These are phyloP conservation scores for Hibiscus mutabilis DNA, from an alignment of 345 rosid species.

Conservation along the genomic window DNA sequence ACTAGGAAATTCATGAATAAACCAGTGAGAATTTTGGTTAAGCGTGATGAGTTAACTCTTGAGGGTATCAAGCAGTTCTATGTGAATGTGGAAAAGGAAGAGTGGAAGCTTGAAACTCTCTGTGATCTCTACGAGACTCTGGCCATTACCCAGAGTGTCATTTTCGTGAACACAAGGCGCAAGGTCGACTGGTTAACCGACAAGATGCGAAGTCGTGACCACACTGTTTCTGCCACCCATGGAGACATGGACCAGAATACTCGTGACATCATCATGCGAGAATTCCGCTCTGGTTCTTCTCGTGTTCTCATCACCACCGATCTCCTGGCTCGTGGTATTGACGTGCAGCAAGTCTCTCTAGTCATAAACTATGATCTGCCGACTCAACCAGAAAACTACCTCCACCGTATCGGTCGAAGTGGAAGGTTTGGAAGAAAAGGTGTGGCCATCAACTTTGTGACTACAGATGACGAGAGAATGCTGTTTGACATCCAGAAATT, in stretches of 20 bases:
- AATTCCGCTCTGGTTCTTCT: conserved; percentile 84
- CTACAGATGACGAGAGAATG: conserved; percentile 63
- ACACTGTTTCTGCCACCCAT: conserved; percentile 85
- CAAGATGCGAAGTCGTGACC: conserved; percentile 76
- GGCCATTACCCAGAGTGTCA: conserved; percentile 85
- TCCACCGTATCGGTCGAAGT: conserved; percentile 78
- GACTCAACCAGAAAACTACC: conserved; percentile 84
- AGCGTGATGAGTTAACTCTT: conserved; percentile 81
- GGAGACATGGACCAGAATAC: conserved; percentile 96
- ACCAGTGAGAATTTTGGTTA: conserved; percentile 77
- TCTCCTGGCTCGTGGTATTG: conserved; percentile 82
- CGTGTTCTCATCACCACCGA: conserved; percentile 86
- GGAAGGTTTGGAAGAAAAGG: conserved; percentile 88
- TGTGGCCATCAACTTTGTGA: conserved; percentile 70
- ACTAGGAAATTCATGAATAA: conserved; percentile 87
- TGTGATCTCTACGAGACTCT: conserved; percentile 81
- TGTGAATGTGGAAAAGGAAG: conserved; percentile 74
- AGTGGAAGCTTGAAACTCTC: conserved; percentile 77
- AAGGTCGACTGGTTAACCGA: conserved; percentile 93
- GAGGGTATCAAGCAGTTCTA: conserved; percentile 88
- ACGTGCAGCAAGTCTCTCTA: conserved; percentile 86
- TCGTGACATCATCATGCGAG: conserved; percentile 78
- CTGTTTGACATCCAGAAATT: conserved; percentile 62
- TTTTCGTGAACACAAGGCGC: conserved; percentile 84
- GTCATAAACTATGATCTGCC: conserved; percentile 81